These are phyloP conservation scores for Fusarium albosuccineum DNA, from an alignment of 2,329 filamentous ascomycete genomes.

Conservation along the genomic window DNA sequence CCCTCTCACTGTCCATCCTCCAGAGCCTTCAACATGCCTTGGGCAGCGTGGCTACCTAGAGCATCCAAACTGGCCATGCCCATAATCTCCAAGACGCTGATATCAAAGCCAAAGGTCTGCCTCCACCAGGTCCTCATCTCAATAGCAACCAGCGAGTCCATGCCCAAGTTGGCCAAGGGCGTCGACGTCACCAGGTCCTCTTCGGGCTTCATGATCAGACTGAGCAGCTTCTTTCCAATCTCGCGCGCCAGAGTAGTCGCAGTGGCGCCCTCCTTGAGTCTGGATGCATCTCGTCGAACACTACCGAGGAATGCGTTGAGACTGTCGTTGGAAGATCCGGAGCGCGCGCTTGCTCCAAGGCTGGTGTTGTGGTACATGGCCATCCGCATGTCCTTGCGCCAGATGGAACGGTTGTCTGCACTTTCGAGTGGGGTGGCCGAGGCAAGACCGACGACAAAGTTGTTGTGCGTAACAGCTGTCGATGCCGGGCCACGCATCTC, in stretches of 20 bases:
- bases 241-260: slow-evolving; percentile 11
- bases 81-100: slow-evolving; percentile 37
- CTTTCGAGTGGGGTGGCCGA: slow-evolving; percentile 24
- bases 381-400: slow-evolving; percentile 42
- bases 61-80: slow-evolving; percentile 17
- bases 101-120: slow-evolving; percentile 35
- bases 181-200: slow-evolving; percentile 22
- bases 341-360: not conserved
- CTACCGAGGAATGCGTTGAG: slow-evolving; percentile 22
- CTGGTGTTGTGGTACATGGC: slow-evolving; percentile 33
- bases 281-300: slow-evolving; percentile 2
- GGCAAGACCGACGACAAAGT: slow-evolving; percentile 32
- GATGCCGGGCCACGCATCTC: slow-evolving; percentile 1
- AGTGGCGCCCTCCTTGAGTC: slow-evolving; percentile 5
- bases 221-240: slow-evolving; percentile 27
- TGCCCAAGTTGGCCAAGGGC: slow-evolving; percentile 22
- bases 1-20: slow-evolving; percentile 4
- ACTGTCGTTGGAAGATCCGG: slow-evolving; percentile 9
- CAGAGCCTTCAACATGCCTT: slow-evolving; percentile 11
- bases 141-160: slow-evolving; percentile 43
- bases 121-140: slow-evolving; percentile 44
- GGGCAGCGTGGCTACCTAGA: slow-evolving; percentile 10
- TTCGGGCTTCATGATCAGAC: slow-evolving; percentile 31
- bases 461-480: slow-evolving; percentile 19
- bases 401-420: slow-evolving; percentile 28